Base-by-base conservation (phyloP, 495 filamentous ascomycete genomes). In the Talaromyces thailandensis region DNA sequence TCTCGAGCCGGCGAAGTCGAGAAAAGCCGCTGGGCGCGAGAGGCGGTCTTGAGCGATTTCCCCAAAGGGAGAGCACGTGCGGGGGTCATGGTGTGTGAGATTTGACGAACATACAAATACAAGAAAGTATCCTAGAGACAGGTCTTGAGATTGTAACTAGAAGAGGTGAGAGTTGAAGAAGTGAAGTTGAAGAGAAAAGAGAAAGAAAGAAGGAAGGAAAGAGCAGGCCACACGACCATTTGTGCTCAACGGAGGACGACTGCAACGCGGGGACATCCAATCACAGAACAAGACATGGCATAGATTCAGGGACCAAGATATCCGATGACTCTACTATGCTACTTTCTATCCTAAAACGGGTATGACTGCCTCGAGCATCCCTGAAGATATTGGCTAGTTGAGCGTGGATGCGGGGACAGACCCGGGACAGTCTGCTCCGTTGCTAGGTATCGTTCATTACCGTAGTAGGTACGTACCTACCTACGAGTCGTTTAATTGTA, bases 1-100 rank as follows among this genome's bases (percentile, higher is more conserved):
- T 84, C 74, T 61, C 82, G 75, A 28, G 69, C 75, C 37, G 74
- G 28, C 5, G 84, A 81, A 0, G 73, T 78, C 26, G 87, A 86
- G 65, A 90, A 90, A 37, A 71, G 67, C 64, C 85, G 59, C 32
- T 50, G 59, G 9, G 59, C 26, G 45, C 12, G n/a, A 28, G 59
- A 23, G 23, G 26, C 37, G 0, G 14, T 32, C 29, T 35, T 57
- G 12, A 35, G 7, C 1, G 55, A 57, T 31, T 25, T 48, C 26
- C 59, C 25, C 59, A 50, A 25, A 23, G 28, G 59, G 23, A 61
- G 59, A 35, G 59, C 59, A 23, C 59, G 59, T 61, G 59, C 59
- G 59, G 59, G 26, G 59, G 35, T 51, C 59, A 61, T 61, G 28
- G 29, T 35, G 26, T 21, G 55, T 21, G 29, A 32, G n/a, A 31